Evolutionary conservation across 345 rosid genomes (phyloP).

Genomic region (Leavenworthia alabamica): DNA sequence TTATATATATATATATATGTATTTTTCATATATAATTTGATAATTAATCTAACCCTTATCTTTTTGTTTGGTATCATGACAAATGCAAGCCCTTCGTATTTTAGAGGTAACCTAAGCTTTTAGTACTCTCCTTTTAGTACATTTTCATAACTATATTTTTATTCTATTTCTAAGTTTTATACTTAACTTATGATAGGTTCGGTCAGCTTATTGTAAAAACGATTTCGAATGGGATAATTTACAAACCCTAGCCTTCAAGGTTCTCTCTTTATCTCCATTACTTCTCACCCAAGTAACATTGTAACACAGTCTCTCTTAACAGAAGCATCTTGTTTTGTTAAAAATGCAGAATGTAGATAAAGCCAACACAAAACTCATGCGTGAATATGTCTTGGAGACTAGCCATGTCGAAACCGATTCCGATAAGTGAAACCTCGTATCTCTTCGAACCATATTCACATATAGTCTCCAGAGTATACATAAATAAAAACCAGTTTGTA

Average conservation of each 20-base stretch:
- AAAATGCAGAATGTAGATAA: constrained; percentile 51
- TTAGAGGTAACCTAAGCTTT: constrained; percentile 48
- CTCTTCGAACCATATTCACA: neutral
- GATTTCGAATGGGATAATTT: constrained; percentile 89
- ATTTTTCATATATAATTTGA: too few relatives aligned
- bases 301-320: neutral
- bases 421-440: constrained; percentile 34
- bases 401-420: constrained; percentile 38
- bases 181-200: constrained; percentile 40
- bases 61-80: neutral
- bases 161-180: neutral
- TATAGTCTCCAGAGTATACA: constrained; percentile 3
- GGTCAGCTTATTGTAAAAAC: constrained; percentile 69
- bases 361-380: constrained; percentile 65
- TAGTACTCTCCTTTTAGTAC: neutral
- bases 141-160: neutral
- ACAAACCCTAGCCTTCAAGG: constrained; percentile 51
- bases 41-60: neutral
- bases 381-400: constrained; percentile 67
- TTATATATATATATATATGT: neutral
- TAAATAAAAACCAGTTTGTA: constrained; percentile 10
- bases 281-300: neutral
- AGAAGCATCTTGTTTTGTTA: neutral
- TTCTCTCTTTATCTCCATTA: constrained; percentile 10
- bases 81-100: constrained; percentile 58